Percentiles rank a stretch among this genome's conserved stretches.
Evolutionary conservation across 1,139 yeast genomes (phyloP).

Genomic region (Lodderomyces oxycetoniae): DNA sequence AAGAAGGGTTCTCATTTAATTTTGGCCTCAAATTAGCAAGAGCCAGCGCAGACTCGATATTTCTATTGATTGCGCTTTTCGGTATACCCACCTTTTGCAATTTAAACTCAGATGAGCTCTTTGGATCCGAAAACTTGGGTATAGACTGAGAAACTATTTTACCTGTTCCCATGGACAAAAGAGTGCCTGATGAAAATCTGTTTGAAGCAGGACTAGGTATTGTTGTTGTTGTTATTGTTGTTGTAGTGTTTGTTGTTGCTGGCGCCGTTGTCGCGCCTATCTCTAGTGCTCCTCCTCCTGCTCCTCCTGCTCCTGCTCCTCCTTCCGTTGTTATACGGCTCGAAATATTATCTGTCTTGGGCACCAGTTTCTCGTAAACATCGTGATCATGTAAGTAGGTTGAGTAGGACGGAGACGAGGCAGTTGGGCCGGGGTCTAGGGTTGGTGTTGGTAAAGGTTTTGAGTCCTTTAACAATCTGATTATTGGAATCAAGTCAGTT

Average conservation of each 20-base stretch:
- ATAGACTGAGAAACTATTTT: conserved; percentile 32
- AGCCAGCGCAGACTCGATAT: conserved; percentile 2
- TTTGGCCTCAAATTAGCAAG: conserved; percentile 23
- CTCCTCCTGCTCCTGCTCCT: conserved; percentile 3
- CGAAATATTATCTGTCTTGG: neutral
- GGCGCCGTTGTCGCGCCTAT: conserved; percentile 4
- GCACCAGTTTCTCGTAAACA: neutral
- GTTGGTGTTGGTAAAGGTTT: conserved; percentile 59
- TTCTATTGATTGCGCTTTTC: conserved; percentile 6
- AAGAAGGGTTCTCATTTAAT: conserved; percentile 25
- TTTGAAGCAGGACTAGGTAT: conserved; percentile 41
- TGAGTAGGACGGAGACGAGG: conserved; percentile 32
- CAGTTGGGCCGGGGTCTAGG: conserved; percentile 34
- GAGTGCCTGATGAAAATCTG: conserved; percentile 37
- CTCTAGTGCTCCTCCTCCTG: conserved; percentile 7
- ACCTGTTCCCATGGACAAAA: conserved; percentile 42
- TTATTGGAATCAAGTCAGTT: conserved; percentile 50
- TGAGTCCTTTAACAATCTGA: conserved; percentile 47
- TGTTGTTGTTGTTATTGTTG: conserved; percentile 8
- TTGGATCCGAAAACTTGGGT: conserved; percentile 16
- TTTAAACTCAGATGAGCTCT: conserved; percentile 11
- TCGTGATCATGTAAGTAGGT: conserved; percentile 6
- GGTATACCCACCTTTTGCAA: conserved; percentile 14
- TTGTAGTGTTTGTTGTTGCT: conserved; percentile 6
- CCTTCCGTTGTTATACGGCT: neutral